A percentile compares a stretch with the other conserved stretches of the same genome.
Conservation (phyloP, 2,329 filamentous ascomycete genomes). For the Sporothrix brasiliensis region DNA sequence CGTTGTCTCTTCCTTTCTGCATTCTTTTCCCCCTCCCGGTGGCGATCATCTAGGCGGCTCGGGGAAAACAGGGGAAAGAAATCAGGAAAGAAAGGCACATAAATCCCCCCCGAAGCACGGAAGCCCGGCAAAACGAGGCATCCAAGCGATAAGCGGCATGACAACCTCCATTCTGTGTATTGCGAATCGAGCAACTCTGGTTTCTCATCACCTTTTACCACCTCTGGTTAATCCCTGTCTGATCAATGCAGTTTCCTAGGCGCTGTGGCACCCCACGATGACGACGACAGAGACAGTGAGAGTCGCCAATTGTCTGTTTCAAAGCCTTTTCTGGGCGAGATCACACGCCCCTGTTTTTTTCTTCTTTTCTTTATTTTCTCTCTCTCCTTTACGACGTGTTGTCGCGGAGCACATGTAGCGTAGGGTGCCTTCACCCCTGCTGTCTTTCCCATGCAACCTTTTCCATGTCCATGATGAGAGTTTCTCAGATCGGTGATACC, state of each 20-base stretch:
- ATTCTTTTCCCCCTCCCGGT: neutral
- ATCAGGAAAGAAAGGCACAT: neutral
- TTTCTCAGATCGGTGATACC: slow-evolving; percentile 14
- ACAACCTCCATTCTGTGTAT: neutral
- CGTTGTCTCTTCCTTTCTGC: neutral
- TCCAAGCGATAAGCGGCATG: neutral
- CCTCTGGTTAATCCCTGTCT: neutral
- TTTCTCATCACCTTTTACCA: neutral
- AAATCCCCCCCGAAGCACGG: slow-evolving; percentile 18
- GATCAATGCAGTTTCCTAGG: neutral
- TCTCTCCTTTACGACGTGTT: too few species aligned
- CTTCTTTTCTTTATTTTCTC: neutral
- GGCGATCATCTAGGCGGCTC: slow-evolving; percentile 5
- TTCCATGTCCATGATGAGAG: slow-evolving; percentile 1
- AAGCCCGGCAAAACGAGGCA: slow-evolving; percentile 22
- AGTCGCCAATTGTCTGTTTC: neutral
- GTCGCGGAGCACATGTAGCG: too few species aligned
- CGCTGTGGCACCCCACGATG: neutral
- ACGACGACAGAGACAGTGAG: slow-evolving; percentile 4
- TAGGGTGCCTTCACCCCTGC: neutral
- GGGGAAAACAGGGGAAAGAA: neutral
- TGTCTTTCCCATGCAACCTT: neutral
- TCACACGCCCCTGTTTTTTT: neutral
- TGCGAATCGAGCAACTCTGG: neutral
- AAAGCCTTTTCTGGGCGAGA: neutral